Evolutionary conservation across 257 asterid species (phyloP), one percentile per base, ranked within the genome.

Genomic region (Perilla frutescens): DNA sequence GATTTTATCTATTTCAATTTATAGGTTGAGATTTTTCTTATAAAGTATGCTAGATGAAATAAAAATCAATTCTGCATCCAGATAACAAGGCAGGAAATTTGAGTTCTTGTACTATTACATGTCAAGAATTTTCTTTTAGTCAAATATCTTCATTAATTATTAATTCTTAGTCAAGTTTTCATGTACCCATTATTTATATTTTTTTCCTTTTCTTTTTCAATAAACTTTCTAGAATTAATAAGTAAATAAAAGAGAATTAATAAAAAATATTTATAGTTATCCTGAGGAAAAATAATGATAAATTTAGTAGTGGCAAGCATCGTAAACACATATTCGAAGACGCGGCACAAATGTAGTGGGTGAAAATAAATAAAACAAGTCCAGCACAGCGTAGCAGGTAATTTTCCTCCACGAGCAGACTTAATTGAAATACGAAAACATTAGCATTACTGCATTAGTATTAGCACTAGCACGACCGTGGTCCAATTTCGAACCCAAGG

Each of bases 401-500:
- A 74, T 65, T 61, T 61, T 58, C 66, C 74, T 15, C 60, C 67
- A 12, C 2, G 10, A 68, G 82, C 79, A 76, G 84, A 80, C 80
- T 72, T 73, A 65, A 77, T 81, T 79, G 77, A 72, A 72, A 74
- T 20, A 13, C 41, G 59, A 56, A 66, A 76, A 20, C 26, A 20
- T 20, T 20, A 20, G 26, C 37, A 62, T 3, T 9, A n/a, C n/a
- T n/a, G n/a, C n/a, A n/a, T n/a, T n/a, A n/a, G n/a, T n/a, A 20
- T 20, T 20, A 20, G 26, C 37, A 62, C 2, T 9, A 2, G 59
- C 53, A 74, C 54, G 69, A 76, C 59, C 76, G 3, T 56, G 63
- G 75, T 66, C 81, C 75, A 70, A 64, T 12, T 77, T 73, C 84
- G 68, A 82, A 76, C 50, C 70, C 50, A 40, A 75, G 87, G 90